A percentile compares a stretch with the other conserved stretches of the same genome.
Conservation (phyloP, 1,284 basidiomycete species). For the Coniferiporia weirii region DNA sequence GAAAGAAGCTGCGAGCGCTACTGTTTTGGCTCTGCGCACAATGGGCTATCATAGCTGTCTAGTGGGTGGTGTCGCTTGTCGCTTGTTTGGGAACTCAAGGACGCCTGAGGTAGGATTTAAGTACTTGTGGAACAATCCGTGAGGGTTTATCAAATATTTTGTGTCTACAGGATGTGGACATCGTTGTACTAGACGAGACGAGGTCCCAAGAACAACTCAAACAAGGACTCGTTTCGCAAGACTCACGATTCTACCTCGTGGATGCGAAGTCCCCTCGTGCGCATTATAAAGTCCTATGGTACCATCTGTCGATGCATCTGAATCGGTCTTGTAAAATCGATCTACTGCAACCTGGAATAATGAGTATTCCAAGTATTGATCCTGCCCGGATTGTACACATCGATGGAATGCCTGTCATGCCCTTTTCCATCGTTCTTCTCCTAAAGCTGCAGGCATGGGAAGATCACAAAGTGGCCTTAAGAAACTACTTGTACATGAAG, state of each 20-base stretch:
- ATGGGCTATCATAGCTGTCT: not conserved
- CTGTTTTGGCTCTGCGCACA: not conserved
- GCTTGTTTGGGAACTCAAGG: not conserved
- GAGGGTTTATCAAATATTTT: not conserved
- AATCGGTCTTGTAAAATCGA: constrained; percentile 44
- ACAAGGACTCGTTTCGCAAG: constrained; percentile 28
- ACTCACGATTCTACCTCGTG: constrained; percentile 37
- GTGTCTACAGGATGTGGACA: constrained; percentile 42
- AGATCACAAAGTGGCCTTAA: constrained; percentile 35
- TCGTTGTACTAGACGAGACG: constrained; percentile 37
- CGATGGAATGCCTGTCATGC: constrained; percentile 36
- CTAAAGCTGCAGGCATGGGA: constrained; percentile 48
- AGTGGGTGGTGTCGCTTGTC: constrained; percentile 1
- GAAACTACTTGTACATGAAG: constrained; percentile 33
- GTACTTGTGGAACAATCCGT: not conserved
- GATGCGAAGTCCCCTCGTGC: constrained; percentile 34
- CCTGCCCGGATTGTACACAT: constrained; percentile 24
- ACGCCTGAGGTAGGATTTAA: not conserved
- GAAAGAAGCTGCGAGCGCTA: not conserved
- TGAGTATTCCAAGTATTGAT: constrained; percentile 40
- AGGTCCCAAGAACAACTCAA: constrained; percentile 39
- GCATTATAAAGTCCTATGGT: constrained; percentile 44
- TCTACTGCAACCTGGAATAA: constrained; percentile 40
- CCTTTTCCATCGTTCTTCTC: constrained; percentile 39
- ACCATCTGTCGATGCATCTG: constrained; percentile 24